Evolutionary conservation across 2,329 filamentous ascomycete species (phyloP), one percentile per base, ranked within the genome.

Genomic region (Xylaria sp.): DNA sequence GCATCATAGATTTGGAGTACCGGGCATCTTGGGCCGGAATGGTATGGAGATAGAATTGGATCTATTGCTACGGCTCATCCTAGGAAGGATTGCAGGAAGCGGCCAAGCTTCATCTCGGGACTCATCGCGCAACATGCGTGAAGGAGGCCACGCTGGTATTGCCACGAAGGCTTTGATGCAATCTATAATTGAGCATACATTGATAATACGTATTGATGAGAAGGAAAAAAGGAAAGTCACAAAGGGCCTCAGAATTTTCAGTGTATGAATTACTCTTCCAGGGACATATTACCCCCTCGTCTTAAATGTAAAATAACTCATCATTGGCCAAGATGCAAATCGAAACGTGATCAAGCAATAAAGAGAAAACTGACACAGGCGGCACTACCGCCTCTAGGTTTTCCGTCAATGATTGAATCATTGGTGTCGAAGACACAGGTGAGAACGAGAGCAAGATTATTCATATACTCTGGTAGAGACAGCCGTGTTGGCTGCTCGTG

Each of bases 201-300:
- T n/a, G n/a, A n/a, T n/a, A 4, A 54, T 19, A 35, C 28, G 9
- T 31, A 40, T 21, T 1, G 51, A 35, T 9, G n/a, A 9, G 17
- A 31, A 23, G 14, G 11, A 5, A 23, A 45, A 23, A n/a, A 11
- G 25, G 28, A 4, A 4, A 40, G 9, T 28, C 49, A n/a, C n/a
- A 45, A 56, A 62, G 63, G 70, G 72, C 72, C 72, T 74, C 72
- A 74, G 72, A 72, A 74, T 74, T 74, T 74, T 74, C 72, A 74
- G 72, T 74, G 72, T 73, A 60, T 66, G 68, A 67, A 67, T 70
- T 72, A 71, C 67, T 73, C 72, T 71, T 71, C 71, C 58, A 69
- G 71, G 70, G 63, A 67, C 38, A 55, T 61, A 60, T n/a, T 5
- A 31, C 28, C 68, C 69, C 72, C 72, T 74, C 72, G 66, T 74